Conservation (phyloP, 106 monocot species). For the Acorus gramineus region DNA sequence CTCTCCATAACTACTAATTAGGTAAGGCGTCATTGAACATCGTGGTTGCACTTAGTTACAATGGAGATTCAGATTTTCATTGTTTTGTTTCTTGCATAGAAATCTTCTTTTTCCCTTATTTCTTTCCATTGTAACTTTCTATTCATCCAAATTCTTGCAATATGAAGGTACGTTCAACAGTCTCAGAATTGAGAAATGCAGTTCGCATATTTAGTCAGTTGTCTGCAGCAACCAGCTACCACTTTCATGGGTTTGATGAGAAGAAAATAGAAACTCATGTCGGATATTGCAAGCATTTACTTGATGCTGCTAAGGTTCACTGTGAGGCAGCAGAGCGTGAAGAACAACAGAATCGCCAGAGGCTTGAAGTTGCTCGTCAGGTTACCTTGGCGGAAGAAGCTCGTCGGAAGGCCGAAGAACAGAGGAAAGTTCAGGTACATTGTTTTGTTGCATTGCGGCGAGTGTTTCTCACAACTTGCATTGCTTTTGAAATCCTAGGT, state of each 20-base stretch:
- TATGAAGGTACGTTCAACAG: conserved; percentile 74
- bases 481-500: background rate
- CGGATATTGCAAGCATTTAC: conserved; percentile 89
- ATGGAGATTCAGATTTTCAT: background rate
- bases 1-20: no score
- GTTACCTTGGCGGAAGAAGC: conserved; percentile 90
- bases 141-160: background rate
- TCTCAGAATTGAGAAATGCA: conserved; percentile 91
- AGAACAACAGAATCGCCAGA: conserved; percentile 91
- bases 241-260: conserved; percentile 92
- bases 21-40: no score
- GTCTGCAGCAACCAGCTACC: conserved; percentile 57
- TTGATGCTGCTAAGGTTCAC: conserved; percentile 93
- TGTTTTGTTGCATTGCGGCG: background rate
- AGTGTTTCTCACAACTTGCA: background rate
- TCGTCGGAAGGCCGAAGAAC: conserved; percentile 88
- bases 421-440: conserved; percentile 71
- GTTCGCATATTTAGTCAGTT: conserved; percentile 83
- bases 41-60: background rate
- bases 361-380: conserved; percentile 85
- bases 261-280: conserved; percentile 91
- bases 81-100: background rate
- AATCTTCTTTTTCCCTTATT: background rate
- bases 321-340: conserved; percentile 93
- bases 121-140: background rate